Evolutionary conservation across 108 stramenopile genomes (phyloP), one percentile per base, ranked within the genome.

Genomic region (Mediolabrus comicus): DNA sequence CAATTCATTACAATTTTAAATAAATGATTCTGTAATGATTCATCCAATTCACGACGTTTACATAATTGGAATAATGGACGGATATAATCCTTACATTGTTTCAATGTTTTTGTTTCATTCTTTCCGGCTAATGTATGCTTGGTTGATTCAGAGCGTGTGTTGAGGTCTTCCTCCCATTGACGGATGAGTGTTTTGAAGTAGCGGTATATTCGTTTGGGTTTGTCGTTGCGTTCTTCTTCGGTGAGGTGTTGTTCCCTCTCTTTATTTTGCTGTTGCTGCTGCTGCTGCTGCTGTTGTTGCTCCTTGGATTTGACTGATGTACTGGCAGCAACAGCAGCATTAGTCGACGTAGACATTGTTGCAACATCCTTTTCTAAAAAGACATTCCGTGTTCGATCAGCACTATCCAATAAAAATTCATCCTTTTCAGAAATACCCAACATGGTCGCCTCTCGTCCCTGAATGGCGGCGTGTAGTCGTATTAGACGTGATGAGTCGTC

Each of bases 61-160:
- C 86, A 91, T 14, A 91, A 78, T 68, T 88, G 91, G 71, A 95
- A 95, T 32, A 97, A 75, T 0, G 97, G 96, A 5, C 94, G 90
- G 70, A 97, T 97, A 77, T 98, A 97, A 72, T 97, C 96, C 62
- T 96, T 96, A 81, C 96, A 97, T 80, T 97, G 96, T 68, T 97
- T 96, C 26, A 87, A 62, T 7, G 96, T 95, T 78, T 92, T 95
- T 49, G 91, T 95, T 73, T 97, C 97, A 43, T 90, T 90, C 55
- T 82, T 83, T 16, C 96, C 96, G 0, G 81, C 77, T 8, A 86
- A 83, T 32, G 90, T 73, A 7, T 72, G 71, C 29, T 85, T 82
- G 31, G 83, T 77, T 6, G 72, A 14, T 4, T 94, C 91, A 0
- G 89, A 72, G 12, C 96, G 87, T 0, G 59, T 65, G 58, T 76